These are phyloP conservation scores for Papiliotrema laurentii DNA, from an alignment of 1,284 basidiomycete genomes.

Conservation along the genomic window DNA sequence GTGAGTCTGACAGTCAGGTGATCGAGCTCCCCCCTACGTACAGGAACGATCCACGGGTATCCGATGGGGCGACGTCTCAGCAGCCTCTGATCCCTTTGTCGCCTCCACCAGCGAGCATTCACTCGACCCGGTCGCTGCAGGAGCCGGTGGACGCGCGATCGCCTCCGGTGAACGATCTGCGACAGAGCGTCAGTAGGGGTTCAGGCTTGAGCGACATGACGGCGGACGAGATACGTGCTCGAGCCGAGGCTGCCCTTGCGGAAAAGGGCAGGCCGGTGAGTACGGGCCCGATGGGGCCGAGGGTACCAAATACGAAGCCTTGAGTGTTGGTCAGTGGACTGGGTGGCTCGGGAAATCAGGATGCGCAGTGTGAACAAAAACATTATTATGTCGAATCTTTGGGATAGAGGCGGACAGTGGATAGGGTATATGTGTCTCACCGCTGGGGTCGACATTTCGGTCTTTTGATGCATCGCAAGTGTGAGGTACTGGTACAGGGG, in stretches of 20 bases:
- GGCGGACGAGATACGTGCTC: conserved; percentile 19
- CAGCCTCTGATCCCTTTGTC: background rate
- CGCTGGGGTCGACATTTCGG: background rate
- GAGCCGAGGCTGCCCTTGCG: conserved; percentile 23
- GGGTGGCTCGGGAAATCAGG: no score
- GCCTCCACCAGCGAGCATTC: background rate
- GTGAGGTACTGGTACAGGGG: no score
- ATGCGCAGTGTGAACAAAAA: no score
- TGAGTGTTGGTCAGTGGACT: no score
- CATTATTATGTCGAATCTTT: no score
- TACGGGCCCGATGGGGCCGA: background rate
- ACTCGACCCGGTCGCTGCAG: background rate
- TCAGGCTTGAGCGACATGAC: conserved; percentile 5
- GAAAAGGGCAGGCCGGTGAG: conserved; percentile 12
- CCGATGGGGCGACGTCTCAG: background rate
- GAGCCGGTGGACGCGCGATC: background rate
- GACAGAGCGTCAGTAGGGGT: background rate
- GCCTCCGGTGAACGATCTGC: background rate
- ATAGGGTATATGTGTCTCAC: background rate
- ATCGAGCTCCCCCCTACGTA: conserved; percentile 30
- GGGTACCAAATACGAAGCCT: background rate
- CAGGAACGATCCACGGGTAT: background rate
- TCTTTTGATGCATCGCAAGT: no score
- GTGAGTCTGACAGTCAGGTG: conserved; percentile 5
- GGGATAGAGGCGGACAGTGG: background rate